Conservation (phyloP, 345 rosid species). For the Tarenaya hassleriana region DNA sequence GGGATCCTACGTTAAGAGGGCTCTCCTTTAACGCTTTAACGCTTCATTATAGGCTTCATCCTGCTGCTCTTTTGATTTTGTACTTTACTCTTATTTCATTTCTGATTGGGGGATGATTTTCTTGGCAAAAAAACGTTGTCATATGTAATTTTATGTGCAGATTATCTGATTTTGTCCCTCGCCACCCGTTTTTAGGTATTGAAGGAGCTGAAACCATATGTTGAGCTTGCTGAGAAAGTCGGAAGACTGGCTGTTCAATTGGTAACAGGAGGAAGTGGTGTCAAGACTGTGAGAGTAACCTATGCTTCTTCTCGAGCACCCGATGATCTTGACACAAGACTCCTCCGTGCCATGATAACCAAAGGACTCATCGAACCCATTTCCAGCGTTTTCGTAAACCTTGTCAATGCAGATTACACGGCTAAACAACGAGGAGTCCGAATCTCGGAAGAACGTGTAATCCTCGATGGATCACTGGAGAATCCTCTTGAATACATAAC, state of each 20-base stretch:
- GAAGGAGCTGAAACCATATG: slow-evolving; percentile 52
- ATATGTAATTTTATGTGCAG: not conserved
- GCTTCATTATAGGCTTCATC: too few relatives aligned
- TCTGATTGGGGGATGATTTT: not conserved
- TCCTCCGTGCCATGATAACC: slow-evolving; percentile 63
- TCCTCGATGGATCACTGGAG: slow-evolving; percentile 52
- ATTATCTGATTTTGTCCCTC: not conserved
- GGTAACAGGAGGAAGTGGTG: slow-evolving; percentile 68
- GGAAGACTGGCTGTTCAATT: slow-evolving; percentile 60
- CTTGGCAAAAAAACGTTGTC: slow-evolving; percentile 1
- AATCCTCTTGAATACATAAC: slow-evolving; percentile 55
- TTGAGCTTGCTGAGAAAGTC: slow-evolving; percentile 54
- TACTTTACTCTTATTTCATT: too few relatives aligned
- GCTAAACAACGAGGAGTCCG: slow-evolving; percentile 63
- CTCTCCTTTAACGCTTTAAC: too few relatives aligned
- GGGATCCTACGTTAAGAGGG: too few relatives aligned
- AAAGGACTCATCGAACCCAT: slow-evolving; percentile 66
- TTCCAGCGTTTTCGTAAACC: slow-evolving; percentile 52
- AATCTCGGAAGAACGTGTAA: slow-evolving; percentile 43
- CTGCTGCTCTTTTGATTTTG: too few relatives aligned
- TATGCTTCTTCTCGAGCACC: slow-evolving; percentile 61
- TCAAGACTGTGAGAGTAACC: slow-evolving; percentile 44
- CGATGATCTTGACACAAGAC: slow-evolving; percentile 68
- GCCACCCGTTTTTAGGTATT: slow-evolving; percentile 37
- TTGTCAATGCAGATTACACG: slow-evolving; percentile 61